phyloP scores from a whole-genome alignment of 75 land plant species.

The Cupressus sempervirens region DNA sequence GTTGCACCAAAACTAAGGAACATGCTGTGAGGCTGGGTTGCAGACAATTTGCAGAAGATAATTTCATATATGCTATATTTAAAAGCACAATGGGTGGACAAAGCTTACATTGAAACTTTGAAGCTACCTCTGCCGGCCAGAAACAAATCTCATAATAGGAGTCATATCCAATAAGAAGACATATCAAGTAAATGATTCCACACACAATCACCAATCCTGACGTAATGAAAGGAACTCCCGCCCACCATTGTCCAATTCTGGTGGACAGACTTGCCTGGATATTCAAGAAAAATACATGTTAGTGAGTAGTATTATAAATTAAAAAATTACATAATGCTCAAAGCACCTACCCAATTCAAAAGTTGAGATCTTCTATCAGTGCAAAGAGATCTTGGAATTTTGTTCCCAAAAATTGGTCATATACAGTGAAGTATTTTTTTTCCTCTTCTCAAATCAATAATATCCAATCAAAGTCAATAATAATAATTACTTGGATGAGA shows the following conservation, averaged over 20 bases:
- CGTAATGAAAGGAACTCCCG: slow-evolving; percentile 67
- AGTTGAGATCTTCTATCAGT: not conserved
- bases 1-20: slow-evolving; percentile 8
- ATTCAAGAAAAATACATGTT: not conserved
- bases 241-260: slow-evolving; percentile 82
- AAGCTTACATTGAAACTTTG: slow-evolving; percentile 59
- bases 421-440: not conserved
- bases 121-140: slow-evolving; percentile 53
- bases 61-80: not conserved
- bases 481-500: not conserved
- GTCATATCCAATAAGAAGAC: slow-evolving; percentile 81
- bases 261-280: slow-evolving; percentile 76
- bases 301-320: not conserved
- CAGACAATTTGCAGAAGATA: not conserved
- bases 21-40: not conserved
- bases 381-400: not conserved
- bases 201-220: slow-evolving; percentile 61
- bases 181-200: slow-evolving; percentile 60
- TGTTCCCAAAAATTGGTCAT: not conserved
- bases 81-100: not conserved
- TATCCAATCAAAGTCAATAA: not conserved
- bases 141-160: slow-evolving; percentile 80
- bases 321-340: not conserved
- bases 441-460: not conserved
- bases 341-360: not conserved